Conservation (phyloP, 73 alveolate species). For the Paramecium sexaurelia region DNA sequence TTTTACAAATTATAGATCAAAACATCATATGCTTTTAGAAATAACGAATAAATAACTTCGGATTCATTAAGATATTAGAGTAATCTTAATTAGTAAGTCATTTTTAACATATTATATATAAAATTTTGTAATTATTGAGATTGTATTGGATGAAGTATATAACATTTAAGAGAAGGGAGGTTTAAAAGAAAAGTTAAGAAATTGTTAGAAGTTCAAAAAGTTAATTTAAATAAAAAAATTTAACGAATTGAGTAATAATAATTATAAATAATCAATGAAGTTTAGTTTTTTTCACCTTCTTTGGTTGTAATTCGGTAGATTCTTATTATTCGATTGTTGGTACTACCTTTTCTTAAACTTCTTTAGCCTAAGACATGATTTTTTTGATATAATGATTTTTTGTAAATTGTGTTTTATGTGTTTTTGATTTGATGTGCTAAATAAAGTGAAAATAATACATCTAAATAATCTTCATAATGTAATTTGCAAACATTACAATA, state of each 20-base stretch:
- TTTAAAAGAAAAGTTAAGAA: no score
- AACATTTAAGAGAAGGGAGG: no score
- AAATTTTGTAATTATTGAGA: no score
- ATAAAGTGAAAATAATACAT: neutral
- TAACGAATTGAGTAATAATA: neutral
- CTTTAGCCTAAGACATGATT: neutral
- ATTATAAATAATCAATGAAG: neutral
- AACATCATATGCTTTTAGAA: no score
- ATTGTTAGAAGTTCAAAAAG: no score
- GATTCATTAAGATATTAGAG: no score
- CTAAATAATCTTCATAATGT: slow-evolving; percentile 3
- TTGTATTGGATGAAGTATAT: no score
- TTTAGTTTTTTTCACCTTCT: neutral
- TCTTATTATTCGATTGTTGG: neutral
- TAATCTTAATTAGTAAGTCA: no score
- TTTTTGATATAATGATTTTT: neutral
- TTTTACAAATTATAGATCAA: no score
- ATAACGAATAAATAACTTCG: no score
- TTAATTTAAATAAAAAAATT: neutral
- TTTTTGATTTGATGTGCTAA: slow-evolving; percentile 4
- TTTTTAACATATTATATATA: no score
- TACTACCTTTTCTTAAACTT: neutral
- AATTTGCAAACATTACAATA: slow-evolving; percentile 6
- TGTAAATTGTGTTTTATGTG: neutral
- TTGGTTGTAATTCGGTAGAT: slow-evolving; percentile 6